phyloP scores from a whole-genome alignment of 2,329 filamentous ascomycete genomes.

The Monosporascus sp. region DNA sequence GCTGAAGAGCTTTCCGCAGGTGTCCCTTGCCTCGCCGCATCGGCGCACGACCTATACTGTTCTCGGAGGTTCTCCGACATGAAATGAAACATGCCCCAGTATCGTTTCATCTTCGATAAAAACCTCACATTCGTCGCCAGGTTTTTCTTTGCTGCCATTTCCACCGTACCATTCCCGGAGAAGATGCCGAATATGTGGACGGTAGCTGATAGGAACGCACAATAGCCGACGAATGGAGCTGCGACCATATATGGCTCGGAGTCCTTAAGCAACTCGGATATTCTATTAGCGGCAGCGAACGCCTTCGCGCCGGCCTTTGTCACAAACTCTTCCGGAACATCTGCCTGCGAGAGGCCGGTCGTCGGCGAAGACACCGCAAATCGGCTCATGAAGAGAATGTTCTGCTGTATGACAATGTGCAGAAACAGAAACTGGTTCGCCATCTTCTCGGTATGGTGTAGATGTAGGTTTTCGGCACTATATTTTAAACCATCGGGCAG shows the following conservation, averaged over 20 bases:
- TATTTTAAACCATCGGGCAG: constrained; percentile 72
- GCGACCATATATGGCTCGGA: constrained; percentile 75
- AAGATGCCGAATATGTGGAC: constrained; percentile 94
- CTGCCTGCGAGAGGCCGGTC: constrained; percentile 57
- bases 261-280: constrained; percentile 79
- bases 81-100: constrained; percentile 98
- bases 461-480: constrained; percentile 74
- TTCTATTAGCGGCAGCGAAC: constrained; percentile 77
- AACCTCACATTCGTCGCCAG: constrained; percentile 85
- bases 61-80: constrained; percentile 91
- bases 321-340: constrained; percentile 74
- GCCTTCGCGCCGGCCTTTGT: constrained; percentile 70
- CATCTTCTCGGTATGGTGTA: constrained; percentile 77
- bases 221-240: constrained; percentile 92
- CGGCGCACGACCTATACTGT: constrained; percentile 78
- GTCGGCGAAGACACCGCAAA: constrained; percentile 70
- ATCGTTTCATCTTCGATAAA: constrained; percentile 89
- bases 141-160: constrained; percentile 76
- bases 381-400: constrained; percentile 82
- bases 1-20: constrained; percentile 43
- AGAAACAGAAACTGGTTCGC: constrained; percentile 91
- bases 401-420: constrained; percentile 86
- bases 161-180: constrained; percentile 72
- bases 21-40: constrained; percentile 69
- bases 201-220: constrained; percentile 86